Percentiles rank a stretch among this genome's conserved stretches.
Evolutionary conservation across 1,139 yeast species (phyloP).

Genomic region (Taphrina betulina): DNA sequence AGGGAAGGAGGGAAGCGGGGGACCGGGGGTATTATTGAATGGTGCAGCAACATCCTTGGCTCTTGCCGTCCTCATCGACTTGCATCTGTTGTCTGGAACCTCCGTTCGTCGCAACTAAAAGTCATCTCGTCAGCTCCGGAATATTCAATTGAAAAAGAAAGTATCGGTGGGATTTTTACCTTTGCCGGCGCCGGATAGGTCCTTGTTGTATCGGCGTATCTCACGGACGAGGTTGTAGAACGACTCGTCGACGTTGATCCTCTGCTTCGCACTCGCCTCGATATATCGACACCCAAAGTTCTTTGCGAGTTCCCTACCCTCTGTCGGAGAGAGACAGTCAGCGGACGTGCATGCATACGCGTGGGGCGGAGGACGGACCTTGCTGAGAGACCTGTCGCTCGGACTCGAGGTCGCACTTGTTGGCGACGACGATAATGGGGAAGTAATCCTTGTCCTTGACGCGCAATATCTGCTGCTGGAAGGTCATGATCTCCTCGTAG

Average conservation of each 20-base stretch:
- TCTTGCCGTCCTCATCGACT: conserved; percentile 26
- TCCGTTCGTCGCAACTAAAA: conserved; percentile 8
- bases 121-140: too few relatives aligned
- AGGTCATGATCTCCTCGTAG: conserved; percentile 71
- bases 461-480: conserved; percentile 78
- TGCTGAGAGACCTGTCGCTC: conserved; percentile 55
- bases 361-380: too few relatives aligned
- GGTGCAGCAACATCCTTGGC: conserved; percentile 26
- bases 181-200: conserved; percentile 34
- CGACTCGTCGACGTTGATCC: conserved; percentile 90
- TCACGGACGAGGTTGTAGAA: conserved; percentile 73
- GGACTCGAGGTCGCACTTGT: conserved; percentile 64
- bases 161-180: conserved; percentile 4
- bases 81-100: conserved; percentile 28
- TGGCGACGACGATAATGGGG: conserved; percentile 50
- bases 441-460: conserved; percentile 62
- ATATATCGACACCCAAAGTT: conserved; percentile 73
- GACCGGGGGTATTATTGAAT: conserved; percentile 21
- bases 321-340: conserved; percentile 56
- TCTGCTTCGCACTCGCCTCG: conserved; percentile 91
- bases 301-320: conserved; percentile 70
- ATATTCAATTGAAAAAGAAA: too few relatives aligned
- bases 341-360: too few relatives aligned
- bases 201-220: conserved; percentile 52
- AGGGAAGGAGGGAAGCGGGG: background rate